Evolutionary conservation across 2,329 filamentous ascomycete species (phyloP).

Genomic region (Lasiodiplodia citricola): DNA sequence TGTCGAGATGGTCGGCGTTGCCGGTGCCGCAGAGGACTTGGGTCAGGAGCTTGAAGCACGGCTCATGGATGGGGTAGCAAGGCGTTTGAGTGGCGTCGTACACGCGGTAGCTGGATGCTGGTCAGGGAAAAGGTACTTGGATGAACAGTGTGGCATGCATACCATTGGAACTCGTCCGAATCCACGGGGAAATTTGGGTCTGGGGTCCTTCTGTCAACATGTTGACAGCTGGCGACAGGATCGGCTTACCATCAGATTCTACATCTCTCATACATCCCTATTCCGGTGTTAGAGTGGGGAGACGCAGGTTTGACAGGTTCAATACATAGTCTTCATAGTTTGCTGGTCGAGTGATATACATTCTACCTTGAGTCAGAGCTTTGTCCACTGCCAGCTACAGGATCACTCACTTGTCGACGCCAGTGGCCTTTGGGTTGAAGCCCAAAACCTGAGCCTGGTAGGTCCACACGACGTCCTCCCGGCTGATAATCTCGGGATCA

Average conservation of each 20-base stretch:
- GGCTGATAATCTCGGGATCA: conserved; percentile 28
- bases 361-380: conserved; percentile 6
- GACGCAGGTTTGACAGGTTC: too few species aligned
- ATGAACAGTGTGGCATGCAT: not conserved
- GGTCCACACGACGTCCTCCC: conserved; percentile 31
- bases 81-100: conserved; percentile 13
- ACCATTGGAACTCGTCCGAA: not conserved
- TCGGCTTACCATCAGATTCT: not conserved
- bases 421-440: conserved; percentile 28
- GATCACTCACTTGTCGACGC: conserved; percentile 15
- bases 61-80: conserved; percentile 33
- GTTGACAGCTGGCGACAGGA: too few species aligned
- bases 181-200: not conserved
- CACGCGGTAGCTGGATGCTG: conserved; percentile 21
- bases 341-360: conserved; percentile 31
- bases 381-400: not conserved
- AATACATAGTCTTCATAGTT: conserved; percentile 28
- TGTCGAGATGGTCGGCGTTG: conserved; percentile 26
- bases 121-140: not conserved
- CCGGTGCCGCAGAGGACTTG: conserved; percentile 27
- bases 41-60: conserved; percentile 32
- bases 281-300: not conserved
- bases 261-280: not conserved
- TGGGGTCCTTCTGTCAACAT: not conserved
- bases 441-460: conserved; percentile 29